These are phyloP conservation scores for Cercospora nicotianae DNA, from an alignment of 2,329 filamentous ascomycete species.

Conservation along the genomic window DNA sequence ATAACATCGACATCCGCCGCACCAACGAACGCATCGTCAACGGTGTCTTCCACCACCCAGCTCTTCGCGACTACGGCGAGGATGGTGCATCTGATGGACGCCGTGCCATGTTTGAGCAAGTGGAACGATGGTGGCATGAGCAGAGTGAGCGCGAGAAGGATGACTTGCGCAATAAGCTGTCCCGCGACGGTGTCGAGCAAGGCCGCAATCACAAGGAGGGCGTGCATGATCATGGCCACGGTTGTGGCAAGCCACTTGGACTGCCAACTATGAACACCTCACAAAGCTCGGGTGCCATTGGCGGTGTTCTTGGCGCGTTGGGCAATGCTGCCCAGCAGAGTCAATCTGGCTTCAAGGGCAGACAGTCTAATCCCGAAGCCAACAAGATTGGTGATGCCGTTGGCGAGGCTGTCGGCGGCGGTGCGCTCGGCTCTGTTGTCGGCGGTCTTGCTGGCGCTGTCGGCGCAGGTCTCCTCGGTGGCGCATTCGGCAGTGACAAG, in stretches of 20 bases:
- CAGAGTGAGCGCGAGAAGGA: conserved; percentile 64
- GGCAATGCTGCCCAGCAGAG: conserved; percentile 45
- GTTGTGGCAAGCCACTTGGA: conserved; percentile 75
- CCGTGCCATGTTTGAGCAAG: conserved; percentile 72
- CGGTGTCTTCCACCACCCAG: conserved; percentile 86
- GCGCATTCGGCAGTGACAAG: conserved; percentile 52
- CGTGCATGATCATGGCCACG: conserved; percentile 79
- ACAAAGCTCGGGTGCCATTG: conserved; percentile 47
- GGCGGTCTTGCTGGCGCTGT: conserved; percentile 63
- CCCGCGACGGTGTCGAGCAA: conserved; percentile 71
- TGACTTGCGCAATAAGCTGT: conserved; percentile 71
- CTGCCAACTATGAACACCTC: conserved; percentile 64
- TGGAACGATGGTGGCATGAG: conserved; percentile 78
- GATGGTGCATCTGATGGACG: conserved; percentile 74
- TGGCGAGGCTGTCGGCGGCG: conserved; percentile 62
- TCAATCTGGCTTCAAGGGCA: conserved; percentile 28
- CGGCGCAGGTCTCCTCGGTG: conserved; percentile 63
- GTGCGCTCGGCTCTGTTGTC: conserved; percentile 68
- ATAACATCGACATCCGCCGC: conserved; percentile 66
- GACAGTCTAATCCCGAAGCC: conserved; percentile 25
- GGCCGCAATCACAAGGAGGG: conserved; percentile 86
- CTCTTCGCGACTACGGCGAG: conserved; percentile 67
- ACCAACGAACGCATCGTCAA: conserved; percentile 74
- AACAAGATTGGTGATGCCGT: conserved; percentile 52
- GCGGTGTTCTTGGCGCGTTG: conserved; percentile 42